Base-by-base conservation (phyloP, 345 rosid species). In the Sonneratia alba region DNA sequence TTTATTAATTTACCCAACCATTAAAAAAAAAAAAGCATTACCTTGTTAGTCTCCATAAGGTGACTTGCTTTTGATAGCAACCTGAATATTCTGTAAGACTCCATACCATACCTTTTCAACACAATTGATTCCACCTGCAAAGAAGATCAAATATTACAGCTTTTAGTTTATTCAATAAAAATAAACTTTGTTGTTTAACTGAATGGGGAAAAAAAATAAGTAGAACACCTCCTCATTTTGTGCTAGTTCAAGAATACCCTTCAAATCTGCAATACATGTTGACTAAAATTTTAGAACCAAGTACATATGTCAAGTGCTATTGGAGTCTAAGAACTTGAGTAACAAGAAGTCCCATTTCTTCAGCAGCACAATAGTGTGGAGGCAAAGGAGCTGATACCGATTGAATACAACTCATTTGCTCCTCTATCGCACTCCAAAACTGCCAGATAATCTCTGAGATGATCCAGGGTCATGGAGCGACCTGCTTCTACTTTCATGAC, bases 1-100 rank as follows among this genome's bases (percentile, higher is more conserved):
- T 47, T 13, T 47, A 47, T 47, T 47, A 47, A 47, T 47, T 47
- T 47, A 47, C 51, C 43, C 43, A 40, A 12, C 53, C 32, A 42
- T 42, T 5, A 4, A 5, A 53, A 19, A 53, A n/a, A n/a, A 32
- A 64, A 27, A 72, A 21, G 22, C 51, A 34, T 79, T 75, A 90
- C 98, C 92, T 87, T 92, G 62, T 86, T 86, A 51, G 97, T 90
- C 85, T 92, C 97, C 73, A 88, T 77, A 40, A 89, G 75, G 75
- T 77, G 79, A 37, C 76, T 80, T 36, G 80, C 78, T 57, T 76
- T 84, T 16, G 87, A 83, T 62, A 95, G 84, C 71, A 83, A 76
- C 81, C 93, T 82, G 79, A 95, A 95, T 71, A 92, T 88, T 85
- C 81, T 87, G 81, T 82, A 85, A 48, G 91, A 91, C 68, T 86